These are phyloP conservation scores for Alnus glutinosa DNA, from an alignment of 306 rosid species.

Conservation along the genomic window DNA sequence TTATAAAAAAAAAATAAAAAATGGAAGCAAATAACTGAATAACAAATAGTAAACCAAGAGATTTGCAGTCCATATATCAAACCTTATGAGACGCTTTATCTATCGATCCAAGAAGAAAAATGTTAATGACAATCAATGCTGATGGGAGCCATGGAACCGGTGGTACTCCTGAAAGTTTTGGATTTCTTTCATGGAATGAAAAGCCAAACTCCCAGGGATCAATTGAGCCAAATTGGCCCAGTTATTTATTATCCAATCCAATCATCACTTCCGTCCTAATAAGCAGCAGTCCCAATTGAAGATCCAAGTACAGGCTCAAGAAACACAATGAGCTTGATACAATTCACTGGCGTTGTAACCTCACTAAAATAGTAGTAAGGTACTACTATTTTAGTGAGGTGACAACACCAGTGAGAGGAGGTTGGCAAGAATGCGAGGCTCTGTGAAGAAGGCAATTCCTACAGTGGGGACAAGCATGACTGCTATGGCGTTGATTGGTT, in stretches of 20 bases:
- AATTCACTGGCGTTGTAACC: conserved; percentile 27
- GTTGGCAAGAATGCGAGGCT: conserved; percentile 44
- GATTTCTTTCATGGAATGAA: conserved; percentile 56
- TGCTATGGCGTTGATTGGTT: conserved; percentile 56
- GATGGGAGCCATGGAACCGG: conserved; percentile 74
- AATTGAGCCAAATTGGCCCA: conserved; percentile 49
- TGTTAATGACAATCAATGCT: conserved; percentile 54
- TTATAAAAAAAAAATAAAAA: no score
- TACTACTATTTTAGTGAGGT: conserved; percentile 48
- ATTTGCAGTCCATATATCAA: conserved; percentile 49
- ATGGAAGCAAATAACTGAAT: conserved; percentile 61
- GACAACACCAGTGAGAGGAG: conserved; percentile 49
- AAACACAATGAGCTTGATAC: conserved; percentile 40
- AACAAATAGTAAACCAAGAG: conserved; percentile 50
- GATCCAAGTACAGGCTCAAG: conserved; percentile 40
- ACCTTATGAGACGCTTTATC: conserved; percentile 54
- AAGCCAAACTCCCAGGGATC: conserved; percentile 51
- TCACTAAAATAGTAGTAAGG: conserved; percentile 43
- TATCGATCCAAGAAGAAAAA: conserved; percentile 77
- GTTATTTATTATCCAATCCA: conserved; percentile 50
- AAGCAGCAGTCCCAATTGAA: conserved; percentile 39
- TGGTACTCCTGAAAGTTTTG: conserved; percentile 73
- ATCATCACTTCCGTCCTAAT: conserved; percentile 33
- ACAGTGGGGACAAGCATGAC: conserved; percentile 58
- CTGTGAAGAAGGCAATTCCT: conserved; percentile 59